These are phyloP conservation scores for Geotrichum europaeum DNA, from an alignment of 1,139 yeast species.

Conservation along the genomic window DNA sequence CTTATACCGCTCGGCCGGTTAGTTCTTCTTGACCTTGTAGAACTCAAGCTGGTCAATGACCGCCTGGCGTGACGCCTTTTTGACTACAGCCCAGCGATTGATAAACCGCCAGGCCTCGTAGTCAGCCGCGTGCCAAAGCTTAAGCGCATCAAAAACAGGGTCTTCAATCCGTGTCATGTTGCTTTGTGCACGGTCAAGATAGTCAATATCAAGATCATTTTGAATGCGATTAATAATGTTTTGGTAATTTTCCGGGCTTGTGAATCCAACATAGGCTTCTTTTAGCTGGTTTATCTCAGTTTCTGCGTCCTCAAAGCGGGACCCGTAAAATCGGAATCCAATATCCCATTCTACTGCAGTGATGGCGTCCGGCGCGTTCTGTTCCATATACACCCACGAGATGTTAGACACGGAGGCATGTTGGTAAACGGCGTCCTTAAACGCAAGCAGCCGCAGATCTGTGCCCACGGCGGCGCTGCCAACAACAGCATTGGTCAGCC, in stretches of 20 bases:
- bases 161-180: not conserved
- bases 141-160: slow-evolving; percentile 8
- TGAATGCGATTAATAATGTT: not conserved
- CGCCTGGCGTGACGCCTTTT: slow-evolving; percentile 4
- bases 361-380: not conserved
- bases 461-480: not conserved
- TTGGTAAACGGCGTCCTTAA: slow-evolving; percentile 14
- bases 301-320: not conserved
- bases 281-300: not conserved
- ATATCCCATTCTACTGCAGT: slow-evolving; percentile 9
- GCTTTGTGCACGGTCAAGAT: not conserved
- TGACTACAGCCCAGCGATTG: slow-evolving; percentile 9
- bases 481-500: slow-evolving; percentile 1
- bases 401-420: slow-evolving; percentile 4
- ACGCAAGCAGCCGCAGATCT: not conserved
- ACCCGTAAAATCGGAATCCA: slow-evolving; percentile 4
- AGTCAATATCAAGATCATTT: slow-evolving; percentile 7
- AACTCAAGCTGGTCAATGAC: slow-evolving; percentile 2
- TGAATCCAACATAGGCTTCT: not conserved
- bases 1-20: not conserved
- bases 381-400: slow-evolving; percentile 12
- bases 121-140: slow-evolving; percentile 13
- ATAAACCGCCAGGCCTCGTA: slow-evolving; percentile 14
- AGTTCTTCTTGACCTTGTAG: not conserved
- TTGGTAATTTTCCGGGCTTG: not conserved